Percentiles rank a stretch among this genome's conserved stretches.
Conservation (phyloP, 2,329 filamentous ascomycete species). For the Fusarium sterilihyphosum region DNA sequence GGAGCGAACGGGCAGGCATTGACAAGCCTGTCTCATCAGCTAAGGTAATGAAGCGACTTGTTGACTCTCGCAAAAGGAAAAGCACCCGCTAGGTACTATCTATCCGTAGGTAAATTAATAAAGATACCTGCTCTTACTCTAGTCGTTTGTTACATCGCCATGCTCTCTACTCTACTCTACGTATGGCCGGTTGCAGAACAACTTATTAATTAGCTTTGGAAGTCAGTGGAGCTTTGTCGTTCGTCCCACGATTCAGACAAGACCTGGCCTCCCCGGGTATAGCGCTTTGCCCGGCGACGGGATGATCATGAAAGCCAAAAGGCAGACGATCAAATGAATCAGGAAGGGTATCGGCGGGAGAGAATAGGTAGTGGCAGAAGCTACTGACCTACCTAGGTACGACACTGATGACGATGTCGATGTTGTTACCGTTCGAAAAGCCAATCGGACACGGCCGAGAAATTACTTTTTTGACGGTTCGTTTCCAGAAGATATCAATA, state of each 20-base stretch:
- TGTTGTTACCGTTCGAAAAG: background rate
- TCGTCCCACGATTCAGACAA: constrained; percentile 28
- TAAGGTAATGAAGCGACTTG: constrained; percentile 13
- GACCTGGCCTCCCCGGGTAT: constrained; percentile 35
- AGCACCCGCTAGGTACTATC: constrained; percentile 17
- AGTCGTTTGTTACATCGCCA: background rate
- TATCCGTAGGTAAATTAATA: constrained; percentile 1
- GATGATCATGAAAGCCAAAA: constrained; percentile 21
- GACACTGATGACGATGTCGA: background rate
- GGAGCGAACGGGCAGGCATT: constrained; percentile 30
- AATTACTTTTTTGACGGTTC: constrained; percentile 5
- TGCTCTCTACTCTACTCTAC: background rate
- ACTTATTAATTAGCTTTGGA: constrained; percentile 33
- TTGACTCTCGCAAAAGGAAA: constrained; percentile 26
- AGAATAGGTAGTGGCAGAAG: background rate
- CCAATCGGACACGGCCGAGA: background rate
- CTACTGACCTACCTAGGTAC: background rate
- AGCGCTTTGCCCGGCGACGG: constrained; percentile 29
- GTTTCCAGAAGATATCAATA: background rate
- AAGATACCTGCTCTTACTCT: constrained; percentile 2
- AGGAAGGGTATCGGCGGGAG: background rate
- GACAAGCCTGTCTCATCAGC: constrained; percentile 26
- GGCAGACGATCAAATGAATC: constrained; percentile 5
- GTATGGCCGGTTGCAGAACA: constrained; percentile 37
- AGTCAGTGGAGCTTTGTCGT: constrained; percentile 28